These are phyloP conservation scores for Telopea speciosissima DNA, from an alignment of 177 flowering plant species.

Conservation along the genomic window DNA sequence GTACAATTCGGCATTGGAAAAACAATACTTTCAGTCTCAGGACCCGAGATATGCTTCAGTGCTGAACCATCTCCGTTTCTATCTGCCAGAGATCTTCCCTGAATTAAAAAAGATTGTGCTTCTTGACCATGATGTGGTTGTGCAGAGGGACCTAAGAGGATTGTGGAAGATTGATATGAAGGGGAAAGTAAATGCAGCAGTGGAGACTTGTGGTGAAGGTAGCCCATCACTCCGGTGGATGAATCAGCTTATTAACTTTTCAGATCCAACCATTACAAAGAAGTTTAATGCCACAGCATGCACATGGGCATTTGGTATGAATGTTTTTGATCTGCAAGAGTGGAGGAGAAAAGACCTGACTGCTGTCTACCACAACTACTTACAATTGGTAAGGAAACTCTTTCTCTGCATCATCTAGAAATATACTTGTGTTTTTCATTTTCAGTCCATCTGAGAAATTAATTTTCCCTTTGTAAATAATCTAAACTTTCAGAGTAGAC, in stretches of 20 bases:
- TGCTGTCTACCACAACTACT: conserved; percentile 46
- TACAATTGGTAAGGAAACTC: conserved; percentile 53
- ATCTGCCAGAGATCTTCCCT: conserved; percentile 84
- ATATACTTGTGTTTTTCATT: too few relatives aligned
- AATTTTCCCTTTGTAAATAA: too few relatives aligned
- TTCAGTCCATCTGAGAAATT: too few relatives aligned
- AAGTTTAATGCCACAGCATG: conserved; percentile 58
- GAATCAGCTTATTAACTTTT: conserved; percentile 63
- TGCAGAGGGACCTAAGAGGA: conserved; percentile 60
- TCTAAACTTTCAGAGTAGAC: too few relatives aligned
- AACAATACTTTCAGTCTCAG: conserved; percentile 22
- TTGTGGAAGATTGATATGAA: conserved; percentile 70
- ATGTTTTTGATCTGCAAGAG: conserved; percentile 66
- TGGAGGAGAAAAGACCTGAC: conserved; percentile 74
- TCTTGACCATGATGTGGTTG: conserved; percentile 97
- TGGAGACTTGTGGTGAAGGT: conserved; percentile 60
- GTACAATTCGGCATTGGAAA: conserved; percentile 27
- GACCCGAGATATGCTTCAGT: conserved; percentile 62
- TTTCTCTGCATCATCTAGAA: background rate
- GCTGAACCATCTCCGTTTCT: conserved; percentile 81
- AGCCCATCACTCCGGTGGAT: conserved; percentile 48
- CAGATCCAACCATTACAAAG: conserved; percentile 55
- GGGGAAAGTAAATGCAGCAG: conserved; percentile 87
- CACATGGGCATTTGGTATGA: conserved; percentile 99
- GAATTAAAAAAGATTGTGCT: conserved; percentile 60